phyloP scores from a whole-genome alignment of 2,329 filamentous ascomycete species.

The Trichoderma cornu-damae region DNA sequence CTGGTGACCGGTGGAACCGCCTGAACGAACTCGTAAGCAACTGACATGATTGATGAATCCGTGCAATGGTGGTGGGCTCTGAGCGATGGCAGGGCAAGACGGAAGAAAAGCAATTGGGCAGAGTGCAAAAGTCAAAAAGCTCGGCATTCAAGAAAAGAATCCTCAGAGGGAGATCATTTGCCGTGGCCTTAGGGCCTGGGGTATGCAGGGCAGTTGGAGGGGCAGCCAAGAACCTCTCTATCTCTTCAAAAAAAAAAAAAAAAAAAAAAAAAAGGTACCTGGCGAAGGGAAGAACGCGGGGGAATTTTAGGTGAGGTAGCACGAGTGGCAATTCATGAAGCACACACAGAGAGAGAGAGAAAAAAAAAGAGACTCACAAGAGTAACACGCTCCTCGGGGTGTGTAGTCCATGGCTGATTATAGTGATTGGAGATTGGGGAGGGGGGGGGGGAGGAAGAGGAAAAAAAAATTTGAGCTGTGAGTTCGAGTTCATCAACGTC shows the following conservation, averaged over 20 bases:
- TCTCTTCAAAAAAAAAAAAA: too few relatives aligned
- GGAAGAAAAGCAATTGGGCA: background rate
- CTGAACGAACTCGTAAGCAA: constrained; percentile 39
- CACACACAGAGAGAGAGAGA: too few relatives aligned
- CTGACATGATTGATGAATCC: background rate
- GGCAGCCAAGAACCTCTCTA: background rate
- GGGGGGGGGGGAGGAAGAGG: too few relatives aligned
- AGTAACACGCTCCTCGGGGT: constrained; percentile 47
- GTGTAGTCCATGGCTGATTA: constrained; percentile 39
- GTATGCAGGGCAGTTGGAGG: background rate
- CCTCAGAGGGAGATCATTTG: background rate
- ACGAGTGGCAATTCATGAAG: constrained; percentile 11
- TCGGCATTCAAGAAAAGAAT: background rate
- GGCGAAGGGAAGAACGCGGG: constrained; percentile 10
- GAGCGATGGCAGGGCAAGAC: background rate
- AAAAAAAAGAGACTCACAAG: constrained; percentile 38
- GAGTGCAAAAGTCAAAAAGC: background rate
- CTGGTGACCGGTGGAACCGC: constrained; percentile 70
- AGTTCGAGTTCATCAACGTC: background rate
- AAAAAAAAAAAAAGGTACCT: constrained; percentile 13
- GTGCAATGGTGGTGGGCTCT: background rate
- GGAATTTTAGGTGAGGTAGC: constrained; percentile 6
- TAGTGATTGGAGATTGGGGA: constrained; percentile 3
- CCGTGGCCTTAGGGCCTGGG: background rate
- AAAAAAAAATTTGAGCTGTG: too few relatives aligned